Percentiles rank a stretch among this genome's conserved stretches.
phyloP scores from a whole-genome alignment of 345 rosid genomes.

The Anastatica hierochuntica region DNA sequence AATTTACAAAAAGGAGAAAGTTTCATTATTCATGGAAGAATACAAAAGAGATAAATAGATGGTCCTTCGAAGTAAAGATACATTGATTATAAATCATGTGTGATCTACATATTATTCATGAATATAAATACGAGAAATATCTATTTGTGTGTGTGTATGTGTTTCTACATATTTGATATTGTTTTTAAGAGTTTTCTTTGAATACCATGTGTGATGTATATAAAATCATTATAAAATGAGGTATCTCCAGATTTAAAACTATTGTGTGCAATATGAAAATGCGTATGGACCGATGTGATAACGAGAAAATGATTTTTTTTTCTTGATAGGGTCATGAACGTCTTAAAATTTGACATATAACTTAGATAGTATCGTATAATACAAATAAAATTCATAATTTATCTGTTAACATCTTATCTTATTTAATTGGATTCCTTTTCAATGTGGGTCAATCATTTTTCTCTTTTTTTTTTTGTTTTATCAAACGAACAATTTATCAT shows the following conservation, averaged over 20 bases:
- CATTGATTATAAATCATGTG: not conserved
- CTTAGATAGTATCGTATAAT: constrained; percentile 6
- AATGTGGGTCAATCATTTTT: not conserved
- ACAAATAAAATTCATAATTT: not conserved
- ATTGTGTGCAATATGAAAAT: not conserved
- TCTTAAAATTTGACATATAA: not conserved
- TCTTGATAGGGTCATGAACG: not conserved
- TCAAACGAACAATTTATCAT: not conserved
- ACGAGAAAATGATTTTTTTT: not conserved
- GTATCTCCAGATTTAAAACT: not conserved
- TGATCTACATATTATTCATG: not conserved
- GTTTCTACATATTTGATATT: too few species aligned
- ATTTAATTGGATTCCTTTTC: constrained; percentile 5
- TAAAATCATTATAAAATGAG: not conserved
- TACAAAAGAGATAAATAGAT: not conserved
- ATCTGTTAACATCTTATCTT: not conserved
- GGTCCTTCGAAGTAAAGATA: constrained; percentile 23
- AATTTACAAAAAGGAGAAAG: not conserved
- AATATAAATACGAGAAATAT: not conserved
- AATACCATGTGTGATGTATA: not conserved
- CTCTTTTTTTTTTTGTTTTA: not conserved
- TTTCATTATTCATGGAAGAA: not conserved
- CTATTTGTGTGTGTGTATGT: not conserved
- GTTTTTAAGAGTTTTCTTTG: not conserved
- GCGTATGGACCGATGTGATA: constrained; percentile 8